Evolutionary conservation across 2,329 filamentous ascomycete genomes (phyloP).

Genomic region (Cercospora nicotianae): DNA sequence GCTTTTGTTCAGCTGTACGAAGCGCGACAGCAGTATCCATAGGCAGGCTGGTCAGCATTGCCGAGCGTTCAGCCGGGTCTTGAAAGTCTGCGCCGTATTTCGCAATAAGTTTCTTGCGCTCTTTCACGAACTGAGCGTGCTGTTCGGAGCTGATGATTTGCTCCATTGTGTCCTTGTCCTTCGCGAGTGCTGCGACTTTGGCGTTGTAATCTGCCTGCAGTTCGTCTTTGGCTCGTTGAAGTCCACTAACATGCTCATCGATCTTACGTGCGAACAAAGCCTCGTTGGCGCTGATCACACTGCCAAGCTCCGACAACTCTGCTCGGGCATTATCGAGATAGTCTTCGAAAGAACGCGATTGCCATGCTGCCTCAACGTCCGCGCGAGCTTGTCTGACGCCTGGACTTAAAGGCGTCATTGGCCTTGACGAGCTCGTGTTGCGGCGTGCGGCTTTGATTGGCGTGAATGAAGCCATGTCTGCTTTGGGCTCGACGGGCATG

Average conservation of each 20-base stretch:
- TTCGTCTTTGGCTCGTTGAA: slow-evolving; percentile 40
- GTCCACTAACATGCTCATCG: slow-evolving; percentile 39
- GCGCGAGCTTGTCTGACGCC: slow-evolving; percentile 22
- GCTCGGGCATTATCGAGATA: slow-evolving; percentile 38
- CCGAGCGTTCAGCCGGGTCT: slow-evolving; percentile 26
- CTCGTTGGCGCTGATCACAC: slow-evolving; percentile 40
- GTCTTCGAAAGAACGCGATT: slow-evolving; percentile 38
- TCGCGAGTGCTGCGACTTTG: slow-evolving; percentile 36
- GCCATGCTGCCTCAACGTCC: slow-evolving; percentile 26
- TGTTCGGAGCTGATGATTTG: slow-evolving; percentile 35
- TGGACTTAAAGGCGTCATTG: slow-evolving; percentile 24
- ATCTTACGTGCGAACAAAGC: slow-evolving; percentile 40
- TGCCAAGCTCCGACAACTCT: slow-evolving; percentile 39
- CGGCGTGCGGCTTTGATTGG: slow-evolving; percentile 19
- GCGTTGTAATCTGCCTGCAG: slow-evolving; percentile 38
- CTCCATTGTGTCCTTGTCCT: slow-evolving; percentile 36
- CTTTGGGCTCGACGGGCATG: slow-evolving; percentile 22
- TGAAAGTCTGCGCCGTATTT: slow-evolving; percentile 30
- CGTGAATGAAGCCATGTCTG: slow-evolving; percentile 17
- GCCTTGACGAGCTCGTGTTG: slow-evolving; percentile 13
- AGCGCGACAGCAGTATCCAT: slow-evolving; percentile 31
- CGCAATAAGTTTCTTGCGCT: slow-evolving; percentile 36
- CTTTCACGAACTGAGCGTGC: slow-evolving; percentile 36
- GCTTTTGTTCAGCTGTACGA: slow-evolving; percentile 35
- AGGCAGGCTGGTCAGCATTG: slow-evolving; percentile 30